Evolutionary conservation across 1,284 basidiomycete species (phyloP).

Genomic region (Ustilago curta): DNA sequence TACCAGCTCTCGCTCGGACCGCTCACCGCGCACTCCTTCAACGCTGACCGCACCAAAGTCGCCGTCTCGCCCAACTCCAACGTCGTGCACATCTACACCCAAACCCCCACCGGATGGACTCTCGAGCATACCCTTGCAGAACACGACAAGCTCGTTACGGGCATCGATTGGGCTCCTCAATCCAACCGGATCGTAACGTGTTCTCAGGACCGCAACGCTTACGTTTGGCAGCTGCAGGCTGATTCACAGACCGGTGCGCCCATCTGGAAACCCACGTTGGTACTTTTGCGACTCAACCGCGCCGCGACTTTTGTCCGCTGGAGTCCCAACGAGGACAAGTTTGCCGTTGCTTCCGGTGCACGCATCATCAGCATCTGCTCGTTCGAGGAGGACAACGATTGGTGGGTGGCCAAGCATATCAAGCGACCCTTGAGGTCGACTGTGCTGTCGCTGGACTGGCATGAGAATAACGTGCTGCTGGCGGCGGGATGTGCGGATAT

Average conservation of each 20-base stretch:
- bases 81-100: slow-evolving; percentile 83
- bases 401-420: slow-evolving; percentile 98
- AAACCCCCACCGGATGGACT: slow-evolving; percentile 74
- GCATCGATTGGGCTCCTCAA: slow-evolving; percentile 97
- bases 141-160: slow-evolving; percentile 98
- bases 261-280: slow-evolving; percentile 96
- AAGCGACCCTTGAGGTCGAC: slow-evolving; percentile 97
- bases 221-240: slow-evolving; percentile 90
- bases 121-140: slow-evolving; percentile 85
- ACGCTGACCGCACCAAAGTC: slow-evolving; percentile 86
- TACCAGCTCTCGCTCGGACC: slow-evolving; percentile 81
- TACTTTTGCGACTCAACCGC: slow-evolving; percentile 91
- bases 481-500: slow-evolving; percentile 94
- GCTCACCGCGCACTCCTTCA: slow-evolving; percentile 92
- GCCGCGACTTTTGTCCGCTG: slow-evolving; percentile 95
- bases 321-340: slow-evolving; percentile 98
- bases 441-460: slow-evolving; percentile 94
- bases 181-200: slow-evolving; percentile 98
- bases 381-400: slow-evolving; percentile 78
- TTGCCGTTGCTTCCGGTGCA: slow-evolving; percentile 96
- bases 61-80: slow-evolving; percentile 91
- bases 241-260: slow-evolving; percentile 76
- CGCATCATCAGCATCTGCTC: slow-evolving; percentile 69
- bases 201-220: slow-evolving; percentile 98
- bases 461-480: slow-evolving; percentile 94